These are phyloP conservation scores for Fusarium pilosicola DNA, from an alignment of 2,329 filamentous ascomycete species.

Conservation along the genomic window DNA sequence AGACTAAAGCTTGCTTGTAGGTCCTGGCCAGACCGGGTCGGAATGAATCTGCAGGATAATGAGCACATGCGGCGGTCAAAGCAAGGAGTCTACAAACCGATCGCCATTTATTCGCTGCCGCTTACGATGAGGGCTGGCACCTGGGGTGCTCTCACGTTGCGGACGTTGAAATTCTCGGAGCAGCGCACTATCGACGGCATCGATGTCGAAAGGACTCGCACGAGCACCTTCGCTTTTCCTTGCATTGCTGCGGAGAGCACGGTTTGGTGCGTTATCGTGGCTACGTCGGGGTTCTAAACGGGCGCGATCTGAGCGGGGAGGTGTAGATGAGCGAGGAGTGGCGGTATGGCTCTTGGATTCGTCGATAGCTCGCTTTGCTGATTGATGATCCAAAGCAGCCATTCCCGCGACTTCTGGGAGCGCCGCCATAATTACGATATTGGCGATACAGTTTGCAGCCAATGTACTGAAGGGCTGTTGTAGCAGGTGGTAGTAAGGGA, in stretches of 20 bases:
- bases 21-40: slow-evolving; percentile 91
- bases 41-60: slow-evolving; percentile 79
- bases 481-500: slow-evolving; percentile 12
- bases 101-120: slow-evolving; percentile 69
- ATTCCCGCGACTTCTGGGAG: slow-evolving; percentile 45
- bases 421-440: slow-evolving; percentile 48
- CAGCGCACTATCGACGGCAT: slow-evolving; percentile 61
- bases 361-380: slow-evolving; percentile 48
- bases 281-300: slow-evolving; percentile 56
- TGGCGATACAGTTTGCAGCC: slow-evolving; percentile 13
- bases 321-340: slow-evolving; percentile 55
- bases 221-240: slow-evolving; percentile 51
- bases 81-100: slow-evolving; percentile 56
- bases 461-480: slow-evolving; percentile 4
- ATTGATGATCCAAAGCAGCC: slow-evolving; percentile 46
- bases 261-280: slow-evolving; percentile 48
- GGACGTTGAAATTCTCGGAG: slow-evolving; percentile 62
- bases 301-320: slow-evolving; percentile 56
- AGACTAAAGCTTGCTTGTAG: slow-evolving; percentile 92
- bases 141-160: slow-evolving; percentile 62
- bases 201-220: slow-evolving; percentile 57
- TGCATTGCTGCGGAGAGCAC: slow-evolving; percentile 49
- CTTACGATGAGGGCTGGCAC: slow-evolving; percentile 66
- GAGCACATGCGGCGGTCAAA: slow-evolving; percentile 25
- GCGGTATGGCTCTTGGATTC: slow-evolving; percentile 47